These are phyloP conservation scores for Amoebophrya sp. DNA, from an alignment of 169 alveolate species.

Conservation along the genomic window DNA sequence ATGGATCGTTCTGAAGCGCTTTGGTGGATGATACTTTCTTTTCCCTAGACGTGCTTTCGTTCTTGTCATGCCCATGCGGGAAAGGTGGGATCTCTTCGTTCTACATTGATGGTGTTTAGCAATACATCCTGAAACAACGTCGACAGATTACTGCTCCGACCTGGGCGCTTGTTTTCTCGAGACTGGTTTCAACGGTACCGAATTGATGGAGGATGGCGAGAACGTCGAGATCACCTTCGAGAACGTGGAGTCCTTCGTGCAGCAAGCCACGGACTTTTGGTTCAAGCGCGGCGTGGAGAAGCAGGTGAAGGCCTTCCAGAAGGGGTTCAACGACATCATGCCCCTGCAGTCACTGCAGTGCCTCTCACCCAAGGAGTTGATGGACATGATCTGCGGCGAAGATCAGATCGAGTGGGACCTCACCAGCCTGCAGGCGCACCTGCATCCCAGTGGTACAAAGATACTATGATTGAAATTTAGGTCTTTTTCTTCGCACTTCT, in stretches of 20 bases:
- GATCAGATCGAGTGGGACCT: not conserved
- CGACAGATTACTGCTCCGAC: slow-evolving; percentile 13
- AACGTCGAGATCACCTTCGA: not conserved
- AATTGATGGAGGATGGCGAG: not conserved
- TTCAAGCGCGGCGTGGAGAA: not conserved
- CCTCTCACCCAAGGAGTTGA: not conserved
- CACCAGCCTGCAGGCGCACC: not conserved
- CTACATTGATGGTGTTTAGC: no score
- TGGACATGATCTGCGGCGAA: slow-evolving; percentile 22
- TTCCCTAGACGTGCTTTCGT: no score
- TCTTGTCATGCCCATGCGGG: no score
- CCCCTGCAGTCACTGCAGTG: not conserved
- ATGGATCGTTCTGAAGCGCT: no score
- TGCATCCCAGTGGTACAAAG: slow-evolving; percentile 4
- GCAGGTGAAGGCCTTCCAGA: not conserved
- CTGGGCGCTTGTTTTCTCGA: not conserved
- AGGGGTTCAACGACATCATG: slow-evolving; percentile 2
- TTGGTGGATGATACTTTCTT: no score
- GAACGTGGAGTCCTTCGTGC: not conserved
- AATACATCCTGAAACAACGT: no score
- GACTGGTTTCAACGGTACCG: not conserved
- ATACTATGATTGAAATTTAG: no score
- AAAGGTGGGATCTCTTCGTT: no score
- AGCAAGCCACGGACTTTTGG: slow-evolving; percentile 2
- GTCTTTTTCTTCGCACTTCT: no score